Evolutionary conservation across 2,329 filamentous ascomycete genomes (phyloP), one percentile per base, ranked within the genome.

Genomic region (Calonectria ilicicola): DNA sequence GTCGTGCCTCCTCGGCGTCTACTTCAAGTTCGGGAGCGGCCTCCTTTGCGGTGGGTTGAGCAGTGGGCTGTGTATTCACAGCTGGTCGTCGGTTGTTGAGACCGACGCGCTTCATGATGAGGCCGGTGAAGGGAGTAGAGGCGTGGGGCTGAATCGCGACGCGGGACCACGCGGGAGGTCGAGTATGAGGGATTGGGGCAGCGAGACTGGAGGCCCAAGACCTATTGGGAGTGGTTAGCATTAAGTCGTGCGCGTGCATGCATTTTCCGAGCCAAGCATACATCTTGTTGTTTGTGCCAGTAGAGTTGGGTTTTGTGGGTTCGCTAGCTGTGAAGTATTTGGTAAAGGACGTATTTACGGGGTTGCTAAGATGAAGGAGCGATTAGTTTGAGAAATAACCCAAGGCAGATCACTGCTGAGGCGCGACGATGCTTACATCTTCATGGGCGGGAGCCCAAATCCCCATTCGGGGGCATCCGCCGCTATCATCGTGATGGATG

Each of bases 71-170:
- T 29, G 73, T 32, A 1, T 27, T 35, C 6, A 42, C 38, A 44
- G 27, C 58, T 26, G 66, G 42, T 19, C 64, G 53, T 5, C 73
- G 56, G 23, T 35, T 70, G 67, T 35, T 67, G 4, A 77, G 60
- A 7, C 76, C 76, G 3, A 83, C 77, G 62, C 82, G 81, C 78
- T 83, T 83, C 82, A 83, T 83, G 65, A 83, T 80, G 40, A 69
- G 76, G 35, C 81, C 75, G 19, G 56, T 74, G 49, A 76, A 74
- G 58, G 71, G 72, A 56, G 76, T 77, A n/a, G 75, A 75, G 15
- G 77, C 42, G 51, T 79, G 77, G n/a, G 69, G 77, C 56, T 64
- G 80, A 69, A 75, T 82, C 53, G 72, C 77, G 64, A 83, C 75
- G 42, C 82, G 82, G 53, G 76, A 75, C 82, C 82, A 83, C 14